Evolutionary conservation across 768 basidiomycete species (phyloP).

Genomic region (Termitomyces sp.): DNA sequence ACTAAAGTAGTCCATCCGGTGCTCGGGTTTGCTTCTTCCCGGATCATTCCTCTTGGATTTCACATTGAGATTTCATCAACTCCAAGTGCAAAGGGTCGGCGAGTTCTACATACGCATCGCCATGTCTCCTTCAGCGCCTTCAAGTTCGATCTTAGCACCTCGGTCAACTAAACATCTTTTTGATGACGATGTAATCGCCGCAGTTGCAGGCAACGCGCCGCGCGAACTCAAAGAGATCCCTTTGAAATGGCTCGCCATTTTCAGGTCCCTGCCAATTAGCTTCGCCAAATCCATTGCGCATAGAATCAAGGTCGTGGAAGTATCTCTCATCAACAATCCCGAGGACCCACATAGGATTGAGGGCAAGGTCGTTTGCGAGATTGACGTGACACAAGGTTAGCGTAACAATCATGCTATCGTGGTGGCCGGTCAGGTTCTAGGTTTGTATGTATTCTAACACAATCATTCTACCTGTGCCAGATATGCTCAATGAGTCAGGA

Average conservation of each 20-base stretch:
- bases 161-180: constrained; percentile 12
- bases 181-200: constrained; percentile 17
- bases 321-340: constrained; percentile 32
- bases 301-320: constrained; percentile 32
- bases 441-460: background rate
- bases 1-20: no score
- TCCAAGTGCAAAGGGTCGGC: no score
- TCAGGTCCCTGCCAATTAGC: constrained; percentile 22
- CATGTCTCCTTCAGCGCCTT: background rate
- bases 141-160: background rate
- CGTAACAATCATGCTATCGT: background rate
- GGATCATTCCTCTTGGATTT: constrained; percentile 1
- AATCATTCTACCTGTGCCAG: constrained; percentile 23
- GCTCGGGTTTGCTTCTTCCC: constrained; percentile 3
- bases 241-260: constrained; percentile 33
- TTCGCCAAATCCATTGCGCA: constrained; percentile 27
- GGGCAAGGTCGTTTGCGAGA: constrained; percentile 36
- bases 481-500: constrained; percentile 38
- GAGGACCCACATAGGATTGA: constrained; percentile 34
- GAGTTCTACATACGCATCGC: background rate
- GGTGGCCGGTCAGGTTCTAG: background rate
- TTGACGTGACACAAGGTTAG: constrained; percentile 43
- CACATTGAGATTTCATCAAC: no score
- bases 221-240: constrained; percentile 33
- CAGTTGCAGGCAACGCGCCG: constrained; percentile 34